Conservation (phyloP, 2,329 filamentous ascomycete genomes). For the Aureobasidium melanogenum region DNA sequence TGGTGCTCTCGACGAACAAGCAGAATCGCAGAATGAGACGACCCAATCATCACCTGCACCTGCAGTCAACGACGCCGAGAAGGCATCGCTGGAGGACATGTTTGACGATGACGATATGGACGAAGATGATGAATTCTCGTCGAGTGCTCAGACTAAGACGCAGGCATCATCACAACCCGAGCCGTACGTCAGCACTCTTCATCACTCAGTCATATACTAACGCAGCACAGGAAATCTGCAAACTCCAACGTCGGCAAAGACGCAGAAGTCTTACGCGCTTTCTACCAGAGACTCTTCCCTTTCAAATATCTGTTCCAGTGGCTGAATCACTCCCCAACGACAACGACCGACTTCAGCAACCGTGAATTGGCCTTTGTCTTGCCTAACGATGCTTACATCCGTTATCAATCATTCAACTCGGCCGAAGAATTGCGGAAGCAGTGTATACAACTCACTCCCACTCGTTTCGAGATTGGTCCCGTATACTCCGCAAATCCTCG, state of each 20-base stretch:
- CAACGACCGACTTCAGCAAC: conserved; percentile 80
- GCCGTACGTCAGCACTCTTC: conserved; percentile 26
- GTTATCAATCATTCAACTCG: conserved; percentile 74
- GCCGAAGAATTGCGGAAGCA: conserved; percentile 77
- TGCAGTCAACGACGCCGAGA: conserved; percentile 14
- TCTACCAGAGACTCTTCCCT: conserved; percentile 92
- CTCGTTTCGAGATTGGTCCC: conserved; percentile 97
- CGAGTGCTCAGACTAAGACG: conserved; percentile 41
- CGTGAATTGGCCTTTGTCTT: conserved; percentile 95
- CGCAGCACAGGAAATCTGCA: conserved; percentile 22
- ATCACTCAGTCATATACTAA: conserved; percentile 18
- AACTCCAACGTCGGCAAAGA: conserved; percentile 33
- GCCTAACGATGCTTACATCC: conserved; percentile 83
- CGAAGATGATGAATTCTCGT: conserved; percentile 49
- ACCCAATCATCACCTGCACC: conserved; percentile 15
- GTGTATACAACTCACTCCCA: conserved; percentile 76
- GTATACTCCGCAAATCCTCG: conserved; percentile 90
- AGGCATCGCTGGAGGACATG: conserved; percentile 47
- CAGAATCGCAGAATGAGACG: conserved; percentile 14
- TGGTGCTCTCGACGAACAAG: conserved; percentile 7
- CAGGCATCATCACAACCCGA: conserved; percentile 32
- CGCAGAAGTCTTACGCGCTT: conserved; percentile 79
- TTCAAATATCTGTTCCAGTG: conserved; percentile 94
- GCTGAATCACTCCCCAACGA: conserved; percentile 87
- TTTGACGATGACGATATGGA: conserved; percentile 51